phyloP scores from a whole-genome alignment of 805 yeast genomes.

The Pichia nanzhaoensis region DNA sequence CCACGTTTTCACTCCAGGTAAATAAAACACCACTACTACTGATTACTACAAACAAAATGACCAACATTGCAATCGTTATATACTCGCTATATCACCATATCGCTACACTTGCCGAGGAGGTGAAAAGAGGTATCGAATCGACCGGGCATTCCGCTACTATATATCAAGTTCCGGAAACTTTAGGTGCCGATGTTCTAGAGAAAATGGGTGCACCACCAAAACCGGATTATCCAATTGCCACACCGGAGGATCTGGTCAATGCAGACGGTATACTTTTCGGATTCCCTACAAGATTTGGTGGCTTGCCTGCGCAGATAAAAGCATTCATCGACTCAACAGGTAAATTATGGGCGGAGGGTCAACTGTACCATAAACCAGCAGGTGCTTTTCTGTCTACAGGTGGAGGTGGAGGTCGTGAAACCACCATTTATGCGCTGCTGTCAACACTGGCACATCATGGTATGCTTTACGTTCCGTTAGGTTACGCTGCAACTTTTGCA shows the following conservation, averaged over 20 bases:
- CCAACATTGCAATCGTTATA: slow-evolving; percentile 37
- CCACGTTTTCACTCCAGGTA: too few relatives aligned
- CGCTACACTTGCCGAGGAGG: slow-evolving; percentile 57
- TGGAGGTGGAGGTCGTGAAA: slow-evolving; percentile 81
- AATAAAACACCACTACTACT: too few relatives aligned
- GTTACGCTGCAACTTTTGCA: slow-evolving; percentile 52
- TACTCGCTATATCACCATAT: slow-evolving; percentile 81
- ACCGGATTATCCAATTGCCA: slow-evolving; percentile 58
- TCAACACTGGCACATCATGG: slow-evolving; percentile 75
- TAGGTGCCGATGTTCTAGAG: slow-evolving; percentile 49
- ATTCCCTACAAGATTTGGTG: slow-evolving; percentile 81
- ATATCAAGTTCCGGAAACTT: slow-evolving; percentile 73
- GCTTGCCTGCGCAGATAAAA: slow-evolving; percentile 69
- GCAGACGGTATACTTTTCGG: slow-evolving; percentile 86
- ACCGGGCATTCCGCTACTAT: slow-evolving; percentile 67
- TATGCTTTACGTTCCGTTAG: slow-evolving; percentile 72
- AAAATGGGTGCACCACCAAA: slow-evolving; percentile 59
- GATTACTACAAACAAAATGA: slow-evolving; percentile 14
- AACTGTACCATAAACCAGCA: slow-evolving; percentile 65
- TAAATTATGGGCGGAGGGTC: slow-evolving; percentile 71
- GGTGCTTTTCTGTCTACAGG: slow-evolving; percentile 72
- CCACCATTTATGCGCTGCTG: slow-evolving; percentile 55
- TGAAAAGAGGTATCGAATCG: slow-evolving; percentile 58
- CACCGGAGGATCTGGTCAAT: slow-evolving; percentile 49
- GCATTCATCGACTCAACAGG: slow-evolving; percentile 77